phyloP scores from a whole-genome alignment of 129 eudicot species.

The Flaveria sonorensis region DNA sequence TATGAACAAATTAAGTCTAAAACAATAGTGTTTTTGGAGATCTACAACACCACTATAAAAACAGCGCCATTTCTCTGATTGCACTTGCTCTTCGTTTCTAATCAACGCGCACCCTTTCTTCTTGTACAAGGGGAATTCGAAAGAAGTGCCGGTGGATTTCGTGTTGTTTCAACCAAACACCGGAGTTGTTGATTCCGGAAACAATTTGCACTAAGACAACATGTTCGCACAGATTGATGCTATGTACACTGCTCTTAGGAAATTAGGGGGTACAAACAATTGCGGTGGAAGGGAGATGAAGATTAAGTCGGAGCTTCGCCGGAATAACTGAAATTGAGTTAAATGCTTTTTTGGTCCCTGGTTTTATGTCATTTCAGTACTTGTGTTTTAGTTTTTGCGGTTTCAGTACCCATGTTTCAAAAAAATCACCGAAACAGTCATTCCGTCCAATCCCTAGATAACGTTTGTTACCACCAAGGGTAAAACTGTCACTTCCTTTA shows the following conservation, averaged over 20 bases:
- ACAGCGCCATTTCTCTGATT: slow-evolving; percentile 35
- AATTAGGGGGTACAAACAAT: slow-evolving; percentile 49
- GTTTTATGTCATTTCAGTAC: no score
- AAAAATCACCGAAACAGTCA: no score
- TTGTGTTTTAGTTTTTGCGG: no score
- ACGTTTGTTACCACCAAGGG: no score
- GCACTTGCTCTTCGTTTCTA: slow-evolving; percentile 63
- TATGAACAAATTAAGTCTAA: no score
- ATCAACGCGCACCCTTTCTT: slow-evolving; percentile 87
- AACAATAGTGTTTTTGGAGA: no score
- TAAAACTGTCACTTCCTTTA: no score
- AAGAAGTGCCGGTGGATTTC: slow-evolving; percentile 63
- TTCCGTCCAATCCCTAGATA: no score
- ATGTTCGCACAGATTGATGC: slow-evolving; percentile 93
- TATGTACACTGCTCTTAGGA: slow-evolving; percentile 56
- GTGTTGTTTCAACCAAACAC: slow-evolving; percentile 59
- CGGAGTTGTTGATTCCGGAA: slow-evolving; percentile 54
- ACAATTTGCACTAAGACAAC: slow-evolving; percentile 68
- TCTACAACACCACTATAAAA: no score
- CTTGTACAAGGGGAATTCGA: slow-evolving; percentile 61
- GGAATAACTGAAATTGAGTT: slow-evolving; percentile 23
- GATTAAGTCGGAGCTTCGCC: slow-evolving; percentile 71
- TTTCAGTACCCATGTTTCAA: no score
- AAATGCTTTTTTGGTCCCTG: no score
- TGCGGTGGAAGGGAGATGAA: slow-evolving; percentile 64